Conservation (phyloP, 768 basidiomycete species). For the Infundibulicybe gibba region DNA sequence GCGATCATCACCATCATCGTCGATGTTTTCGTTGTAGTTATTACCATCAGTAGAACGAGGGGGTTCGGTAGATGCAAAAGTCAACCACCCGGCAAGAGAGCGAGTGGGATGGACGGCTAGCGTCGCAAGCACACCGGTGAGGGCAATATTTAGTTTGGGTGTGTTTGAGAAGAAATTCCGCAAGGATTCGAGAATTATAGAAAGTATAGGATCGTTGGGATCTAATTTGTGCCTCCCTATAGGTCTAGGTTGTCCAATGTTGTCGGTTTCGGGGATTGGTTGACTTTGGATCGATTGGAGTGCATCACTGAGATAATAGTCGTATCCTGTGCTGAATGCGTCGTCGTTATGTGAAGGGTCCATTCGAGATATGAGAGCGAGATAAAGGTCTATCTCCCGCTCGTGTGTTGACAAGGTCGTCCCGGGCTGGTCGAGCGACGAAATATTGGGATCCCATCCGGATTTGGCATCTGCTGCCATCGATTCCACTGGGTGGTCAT, state of each 20-base stretch:
- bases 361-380: conserved; percentile 72
- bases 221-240: conserved; percentile 73
- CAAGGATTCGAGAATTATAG: conserved; percentile 64
- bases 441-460: conserved; percentile 1
- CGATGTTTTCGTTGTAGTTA: conserved; percentile 16
- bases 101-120: conserved; percentile 85
- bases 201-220: conserved; percentile 73
- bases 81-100: conserved; percentile 86
- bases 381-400: conserved; percentile 79
- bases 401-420: conserved; percentile 80
- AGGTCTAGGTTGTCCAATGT: conserved; percentile 30
- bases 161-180: conserved; percentile 82
- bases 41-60: conserved; percentile 9
- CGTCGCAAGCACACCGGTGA: conserved; percentile 79
- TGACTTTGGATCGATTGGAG: conserved; percentile 64
- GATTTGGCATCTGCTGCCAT: conserved; percentile 9
- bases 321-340: conserved; percentile 81
- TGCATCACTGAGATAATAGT: conserved; percentile 80
- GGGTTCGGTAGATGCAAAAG: conserved; percentile 52
- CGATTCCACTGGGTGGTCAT: conserved; percentile 9
- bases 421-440: conserved; percentile 57
- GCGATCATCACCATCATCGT: conserved; percentile 70
- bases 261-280: conserved; percentile 48
- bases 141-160: conserved; percentile 82
- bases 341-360: conserved; percentile 68